Base-by-base conservation (phyloP, 495 filamentous ascomycete species). In the Aeminium ludgeri region DNA sequence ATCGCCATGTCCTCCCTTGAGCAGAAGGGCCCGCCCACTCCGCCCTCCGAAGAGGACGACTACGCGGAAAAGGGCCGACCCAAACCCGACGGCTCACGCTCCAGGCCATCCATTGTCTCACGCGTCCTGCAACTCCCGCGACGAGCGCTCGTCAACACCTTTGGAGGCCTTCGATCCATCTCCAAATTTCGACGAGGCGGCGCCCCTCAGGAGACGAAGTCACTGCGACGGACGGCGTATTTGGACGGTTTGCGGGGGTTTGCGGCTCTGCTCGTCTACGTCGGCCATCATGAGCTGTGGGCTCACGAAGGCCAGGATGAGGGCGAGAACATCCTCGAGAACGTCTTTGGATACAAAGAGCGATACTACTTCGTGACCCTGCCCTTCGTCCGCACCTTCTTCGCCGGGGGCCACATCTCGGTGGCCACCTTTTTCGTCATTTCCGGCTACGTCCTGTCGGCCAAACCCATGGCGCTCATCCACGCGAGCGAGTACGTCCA, bases 361-460 rank as follows among this genome's bases (percentile, higher is more conserved):
- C 34, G 50, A 3, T 50, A 56, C 33, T 52, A 58, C 42, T 52
- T 61, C 20, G 49, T 41, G 20, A 58, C 59, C 23, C 64, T 70
- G 20, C 62, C 69, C 49, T 52, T 54, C 25, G 34, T 59, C 1
- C 52, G 48, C 51, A 67, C 38, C 50, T 62, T 59, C 51, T 70
- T 57, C 53, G 50, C 54, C 7, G 69, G 67, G 11, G 68, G 66
- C 0, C 66, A 69, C 48, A 63, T 61, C 31, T 66, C 69, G 29
- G 70, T 74, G n/a, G 62, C 68, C 28, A 55, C 59, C 31, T 52
- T 52, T 31, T 52, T 49, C 31, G 32, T 52, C 27, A 52, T 52
- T 18, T 49, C 45, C 6, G 46, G 49, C 11, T 52, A 45, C 30
- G 70, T 66, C 20, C 56, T 76, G n/a, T 65, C 66, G 5, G 35